phyloP scores from a whole-genome alignment of 768 basidiomycete species.

The Boletus insuetus region DNA sequence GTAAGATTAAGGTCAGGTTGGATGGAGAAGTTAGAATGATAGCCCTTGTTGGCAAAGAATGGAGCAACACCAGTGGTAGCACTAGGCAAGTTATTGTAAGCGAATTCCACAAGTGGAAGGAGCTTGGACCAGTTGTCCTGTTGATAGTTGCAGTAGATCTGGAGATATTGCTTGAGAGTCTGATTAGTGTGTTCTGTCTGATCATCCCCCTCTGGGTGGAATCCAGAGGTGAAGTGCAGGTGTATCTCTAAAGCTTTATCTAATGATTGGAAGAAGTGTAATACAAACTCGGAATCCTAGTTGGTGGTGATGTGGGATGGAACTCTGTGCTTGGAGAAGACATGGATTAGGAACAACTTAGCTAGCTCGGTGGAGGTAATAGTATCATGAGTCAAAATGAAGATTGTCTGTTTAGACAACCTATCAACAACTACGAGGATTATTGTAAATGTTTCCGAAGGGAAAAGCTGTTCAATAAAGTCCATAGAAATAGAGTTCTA shows the following conservation, averaged over 20 bases:
- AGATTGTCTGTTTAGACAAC: not conserved
- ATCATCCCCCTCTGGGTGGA: not conserved
- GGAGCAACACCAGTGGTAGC: not conserved
- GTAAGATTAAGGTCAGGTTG: not conserved
- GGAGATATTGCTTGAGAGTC: not conserved
- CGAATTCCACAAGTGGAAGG: not conserved
- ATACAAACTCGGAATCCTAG: not conserved
- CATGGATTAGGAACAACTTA: no score
- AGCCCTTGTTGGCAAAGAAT: not conserved
- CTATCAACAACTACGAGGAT: not conserved
- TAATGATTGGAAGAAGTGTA: not conserved
- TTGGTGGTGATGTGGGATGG: slow-evolving; percentile 1
- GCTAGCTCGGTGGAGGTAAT: no score
- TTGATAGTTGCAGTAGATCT: not conserved
- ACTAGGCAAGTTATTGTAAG: not conserved
- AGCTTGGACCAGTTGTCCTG: not conserved
- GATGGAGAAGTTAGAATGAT: not conserved
- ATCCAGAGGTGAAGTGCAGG: not conserved
- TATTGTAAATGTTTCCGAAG: not conserved
- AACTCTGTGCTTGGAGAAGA: no score
- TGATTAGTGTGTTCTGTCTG: not conserved
- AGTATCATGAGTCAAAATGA: not conserved
- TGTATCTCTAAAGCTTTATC: not conserved
- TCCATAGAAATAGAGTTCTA: slow-evolving; percentile 5
- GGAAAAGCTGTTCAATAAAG: not conserved